Evolutionary conservation across 1,284 basidiomycete genomes (phyloP).

Genomic region (Pseudozyma sp.): DNA sequence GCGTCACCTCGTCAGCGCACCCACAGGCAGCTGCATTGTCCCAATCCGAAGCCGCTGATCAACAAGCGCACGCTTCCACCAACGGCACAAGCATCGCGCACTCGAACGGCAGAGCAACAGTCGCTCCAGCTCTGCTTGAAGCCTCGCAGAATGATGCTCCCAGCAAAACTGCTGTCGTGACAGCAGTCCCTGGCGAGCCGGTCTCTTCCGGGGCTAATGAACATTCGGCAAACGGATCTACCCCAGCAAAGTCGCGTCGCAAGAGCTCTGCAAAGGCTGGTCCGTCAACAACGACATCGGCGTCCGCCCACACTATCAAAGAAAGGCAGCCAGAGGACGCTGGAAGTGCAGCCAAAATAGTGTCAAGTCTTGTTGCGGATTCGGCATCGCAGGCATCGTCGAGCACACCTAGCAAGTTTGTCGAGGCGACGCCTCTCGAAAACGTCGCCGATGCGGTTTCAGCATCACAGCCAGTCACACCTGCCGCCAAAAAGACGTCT

Average conservation of each 20-base stretch:
- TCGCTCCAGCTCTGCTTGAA: not conserved
- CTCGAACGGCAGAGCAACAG: not conserved
- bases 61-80: not conserved
- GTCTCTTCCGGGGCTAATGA: conserved; percentile 3
- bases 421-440: no score
- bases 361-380: no score
- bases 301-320: not conserved
- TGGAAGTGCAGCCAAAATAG: conserved; percentile 12
- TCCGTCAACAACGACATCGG: not conserved
- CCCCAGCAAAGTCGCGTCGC: not conserved
- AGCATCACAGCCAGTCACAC: not conserved
- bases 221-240: not conserved
- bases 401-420: no score
- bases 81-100: conserved; percentile 1
- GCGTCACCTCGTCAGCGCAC: conserved; percentile 20
- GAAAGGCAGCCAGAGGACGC: not conserved
- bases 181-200: not conserved
- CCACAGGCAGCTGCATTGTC: not conserved
- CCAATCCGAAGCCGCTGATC: not conserved
- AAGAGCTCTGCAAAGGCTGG: conserved; percentile 1
- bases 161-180: not conserved
- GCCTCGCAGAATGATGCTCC: not conserved
- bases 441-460: not conserved
- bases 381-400: no score
- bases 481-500: conserved; percentile 4